A percentile compares a stretch with the other conserved stretches of the same genome.
phyloP scores from a whole-genome alignment of 2,329 filamentous ascomycete genomes.

The Stagonosporopsis rhizophila region DNA sequence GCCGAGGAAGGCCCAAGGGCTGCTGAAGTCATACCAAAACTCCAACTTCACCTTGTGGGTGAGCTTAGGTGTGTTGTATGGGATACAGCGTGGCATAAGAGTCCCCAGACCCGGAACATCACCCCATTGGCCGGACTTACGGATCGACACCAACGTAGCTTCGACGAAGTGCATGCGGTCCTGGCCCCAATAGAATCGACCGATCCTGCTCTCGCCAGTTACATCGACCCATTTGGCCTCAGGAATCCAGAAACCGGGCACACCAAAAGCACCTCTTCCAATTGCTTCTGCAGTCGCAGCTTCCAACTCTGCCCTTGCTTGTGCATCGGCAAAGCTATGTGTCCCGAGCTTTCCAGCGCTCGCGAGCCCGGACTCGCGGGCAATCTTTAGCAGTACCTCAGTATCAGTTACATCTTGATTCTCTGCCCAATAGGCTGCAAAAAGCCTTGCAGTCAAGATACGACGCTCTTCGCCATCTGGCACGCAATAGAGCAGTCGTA shows the following conservation, averaged over 20 bases:
- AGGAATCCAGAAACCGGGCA: conserved; percentile 46
- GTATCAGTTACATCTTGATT: conserved; percentile 37
- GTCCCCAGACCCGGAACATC: conserved; percentile 22
- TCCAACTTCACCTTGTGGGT: conserved; percentile 29
- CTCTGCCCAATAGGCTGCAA: conserved; percentile 45
- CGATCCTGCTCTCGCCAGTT: conserved; percentile 19
- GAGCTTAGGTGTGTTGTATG: conserved; percentile 9
- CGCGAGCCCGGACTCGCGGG: conserved; percentile 32
- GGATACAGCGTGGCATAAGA: conserved; percentile 35
- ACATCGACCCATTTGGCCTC: conserved; percentile 29
- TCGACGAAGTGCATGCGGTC: conserved; percentile 49
- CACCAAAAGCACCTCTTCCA: conserved; percentile 44
- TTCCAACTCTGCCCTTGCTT: conserved; percentile 36
- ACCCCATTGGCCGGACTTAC: conserved; percentile 19
- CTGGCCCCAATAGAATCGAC: conserved; percentile 46
- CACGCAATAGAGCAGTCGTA: conserved; percentile 38
- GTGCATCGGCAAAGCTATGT: conserved; percentile 23
- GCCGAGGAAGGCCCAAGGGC: conserved; percentile 46
- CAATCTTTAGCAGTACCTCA: conserved; percentile 33
- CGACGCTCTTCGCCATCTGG: conserved; percentile 27
- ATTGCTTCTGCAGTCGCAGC: conserved; percentile 38
- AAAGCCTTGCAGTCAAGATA: conserved; percentile 34
- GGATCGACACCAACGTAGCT: conserved; percentile 30
- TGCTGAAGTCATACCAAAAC: conserved; percentile 48
- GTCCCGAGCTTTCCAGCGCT: conserved; percentile 16